phyloP scores from a whole-genome alignment of 495 filamentous ascomycete species.

The Daldinia caldariorum region DNA sequence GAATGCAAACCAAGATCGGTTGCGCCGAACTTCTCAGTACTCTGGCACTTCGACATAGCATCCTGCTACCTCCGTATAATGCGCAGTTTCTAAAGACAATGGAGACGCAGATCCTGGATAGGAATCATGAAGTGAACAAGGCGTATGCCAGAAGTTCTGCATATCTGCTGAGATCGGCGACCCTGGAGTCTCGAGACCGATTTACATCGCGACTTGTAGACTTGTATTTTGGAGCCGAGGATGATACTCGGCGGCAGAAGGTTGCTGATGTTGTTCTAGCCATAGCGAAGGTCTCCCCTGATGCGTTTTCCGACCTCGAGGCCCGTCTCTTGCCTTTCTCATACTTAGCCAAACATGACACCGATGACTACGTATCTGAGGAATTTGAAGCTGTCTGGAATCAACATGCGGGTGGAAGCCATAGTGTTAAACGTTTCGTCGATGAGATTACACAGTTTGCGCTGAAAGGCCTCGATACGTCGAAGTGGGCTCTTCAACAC shows the following conservation, averaged over 20 bases:
- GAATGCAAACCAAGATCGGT: constrained; percentile 91
- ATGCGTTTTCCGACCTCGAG: constrained; percentile 83
- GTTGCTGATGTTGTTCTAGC: constrained; percentile 81
- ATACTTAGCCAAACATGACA: constrained; percentile 87
- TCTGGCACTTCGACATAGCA: constrained; percentile 79
- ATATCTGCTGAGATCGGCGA: constrained; percentile 80
- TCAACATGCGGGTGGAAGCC: constrained; percentile 85
- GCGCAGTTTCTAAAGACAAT: constrained; percentile 79
- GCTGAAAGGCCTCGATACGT: constrained; percentile 72
- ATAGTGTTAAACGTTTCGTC: constrained; percentile 83
- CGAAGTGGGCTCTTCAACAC: constrained; percentile 90
- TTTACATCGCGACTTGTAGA: constrained; percentile 72
- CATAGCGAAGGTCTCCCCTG: constrained; percentile 85
- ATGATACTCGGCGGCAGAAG: constrained; percentile 74
- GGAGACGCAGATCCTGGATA: constrained; percentile 81
- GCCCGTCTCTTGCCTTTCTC: constrained; percentile 81
- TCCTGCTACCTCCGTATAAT: constrained; percentile 79
- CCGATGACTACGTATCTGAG: constrained; percentile 76
- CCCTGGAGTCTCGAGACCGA: constrained; percentile 72
- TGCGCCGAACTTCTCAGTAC: constrained; percentile 86
- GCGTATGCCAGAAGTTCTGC: constrained; percentile 87
- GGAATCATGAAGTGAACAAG: constrained; percentile 87
- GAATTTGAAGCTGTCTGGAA: constrained; percentile 85
- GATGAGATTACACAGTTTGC: constrained; percentile 79
- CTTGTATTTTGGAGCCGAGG: constrained; percentile 83